These are phyloP conservation scores for Tolypocladium guangdongense DNA, from an alignment of 2,329 filamentous ascomycete species.

Conservation along the genomic window DNA sequence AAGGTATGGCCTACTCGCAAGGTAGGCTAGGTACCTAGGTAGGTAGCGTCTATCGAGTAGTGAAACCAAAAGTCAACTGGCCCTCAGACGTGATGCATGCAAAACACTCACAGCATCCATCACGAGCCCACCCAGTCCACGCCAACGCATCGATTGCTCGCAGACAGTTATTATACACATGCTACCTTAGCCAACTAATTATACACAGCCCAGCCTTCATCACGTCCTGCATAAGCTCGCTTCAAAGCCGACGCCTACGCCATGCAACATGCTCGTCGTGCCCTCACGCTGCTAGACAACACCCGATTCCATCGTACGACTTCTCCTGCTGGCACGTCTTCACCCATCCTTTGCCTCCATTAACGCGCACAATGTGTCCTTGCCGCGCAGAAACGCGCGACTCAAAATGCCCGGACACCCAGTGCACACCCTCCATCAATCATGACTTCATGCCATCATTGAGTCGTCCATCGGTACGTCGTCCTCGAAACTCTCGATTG, in stretches of 20 bases:
- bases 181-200: background rate
- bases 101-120: no score
- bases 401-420: background rate
- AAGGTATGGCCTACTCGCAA: no score
- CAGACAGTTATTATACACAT: background rate
- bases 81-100: no score
- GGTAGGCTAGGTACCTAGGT: no score
- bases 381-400: background rate
- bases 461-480: constrained; percentile 61
- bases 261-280: constrained; percentile 21
- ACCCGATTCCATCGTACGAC: background rate
- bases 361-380: constrained; percentile 6
- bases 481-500: constrained; percentile 84
- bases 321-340: background rate
- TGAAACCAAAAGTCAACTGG: no score
- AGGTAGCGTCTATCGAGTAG: no score
- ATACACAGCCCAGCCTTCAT: background rate
- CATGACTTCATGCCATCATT: constrained; percentile 42
- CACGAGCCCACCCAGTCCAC: background rate
- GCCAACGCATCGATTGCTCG: background rate
- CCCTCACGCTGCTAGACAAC: constrained; percentile 4
- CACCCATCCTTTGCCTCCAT: background rate
- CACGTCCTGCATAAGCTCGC: background rate
- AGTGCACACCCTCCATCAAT: constrained; percentile 9
- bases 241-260: constrained; percentile 16